These are phyloP conservation scores for Trichosanthes cucumerina DNA, from an alignment of 306 rosid genomes.

Conservation along the genomic window DNA sequence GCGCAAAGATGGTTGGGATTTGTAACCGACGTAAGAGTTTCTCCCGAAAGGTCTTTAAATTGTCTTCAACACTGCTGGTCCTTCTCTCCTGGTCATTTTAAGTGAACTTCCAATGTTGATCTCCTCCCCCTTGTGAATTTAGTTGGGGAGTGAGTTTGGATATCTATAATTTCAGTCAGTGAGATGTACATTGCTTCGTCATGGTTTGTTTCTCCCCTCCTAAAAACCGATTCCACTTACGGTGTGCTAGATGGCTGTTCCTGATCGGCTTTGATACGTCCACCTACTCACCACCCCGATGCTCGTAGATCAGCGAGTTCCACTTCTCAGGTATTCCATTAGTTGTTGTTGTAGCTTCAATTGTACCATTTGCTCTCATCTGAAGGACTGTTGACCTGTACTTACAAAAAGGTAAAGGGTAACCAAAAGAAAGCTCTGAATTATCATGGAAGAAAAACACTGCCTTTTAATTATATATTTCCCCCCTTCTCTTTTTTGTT, in stretches of 20 bases:
- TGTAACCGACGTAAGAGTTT: constrained; percentile 29
- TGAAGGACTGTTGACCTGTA: background rate
- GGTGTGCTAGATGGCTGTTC: background rate
- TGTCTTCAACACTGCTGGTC: background rate
- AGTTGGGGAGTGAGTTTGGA: constrained; percentile 32
- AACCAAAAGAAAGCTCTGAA: constrained; percentile 6
- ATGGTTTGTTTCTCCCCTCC: constrained; percentile 14
- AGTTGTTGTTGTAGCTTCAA: constrained; percentile 4
- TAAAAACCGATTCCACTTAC: background rate
- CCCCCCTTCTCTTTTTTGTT: background rate
- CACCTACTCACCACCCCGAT: background rate
- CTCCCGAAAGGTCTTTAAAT: background rate
- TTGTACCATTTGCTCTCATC: constrained; percentile 8
- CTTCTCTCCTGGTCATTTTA: constrained; percentile 12
- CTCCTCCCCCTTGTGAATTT: constrained; percentile 34
- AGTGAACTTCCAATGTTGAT: constrained; percentile 7
- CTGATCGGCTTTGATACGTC: background rate
- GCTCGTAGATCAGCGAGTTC: background rate
- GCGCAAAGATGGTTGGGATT: constrained; percentile 94
- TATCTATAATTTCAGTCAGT: constrained; percentile 28
- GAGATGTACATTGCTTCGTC: constrained; percentile 51
- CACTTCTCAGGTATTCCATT: background rate
- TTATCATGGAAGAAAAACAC: background rate
- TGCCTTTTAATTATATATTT: constrained; percentile 1
- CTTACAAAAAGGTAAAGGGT: constrained; percentile 9